Evolutionary conservation across 208 protist species (phyloP).

Genomic region (Leptomonas pyrrhocoris): DNA sequence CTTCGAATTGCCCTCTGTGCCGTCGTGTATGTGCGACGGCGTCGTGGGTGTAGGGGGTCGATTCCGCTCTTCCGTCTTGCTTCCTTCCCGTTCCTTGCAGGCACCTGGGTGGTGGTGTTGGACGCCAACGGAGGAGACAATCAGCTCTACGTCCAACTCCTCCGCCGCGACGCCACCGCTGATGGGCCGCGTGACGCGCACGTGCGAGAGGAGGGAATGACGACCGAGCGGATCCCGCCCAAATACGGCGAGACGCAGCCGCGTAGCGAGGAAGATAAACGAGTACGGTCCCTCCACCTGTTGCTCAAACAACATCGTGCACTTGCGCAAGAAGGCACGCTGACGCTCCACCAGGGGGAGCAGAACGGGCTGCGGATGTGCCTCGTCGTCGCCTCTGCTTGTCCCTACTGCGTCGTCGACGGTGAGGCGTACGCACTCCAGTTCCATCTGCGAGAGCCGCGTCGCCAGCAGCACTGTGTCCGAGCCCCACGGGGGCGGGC

Average conservation of each 20-base stretch:
- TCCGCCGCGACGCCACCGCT: background rate
- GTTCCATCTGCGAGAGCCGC: conserved; percentile 65
- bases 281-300: conserved; percentile 84
- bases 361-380: background rate
- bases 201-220: conserved; percentile 80
- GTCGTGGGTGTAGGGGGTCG: background rate
- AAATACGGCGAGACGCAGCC: conserved; percentile 74
- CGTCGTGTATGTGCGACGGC: background rate
- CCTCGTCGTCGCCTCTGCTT: background rate
- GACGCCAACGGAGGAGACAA: conserved; percentile 74
- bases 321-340: conserved; percentile 53
- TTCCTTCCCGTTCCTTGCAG: background rate
- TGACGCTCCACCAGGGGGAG: conserved; percentile 44
- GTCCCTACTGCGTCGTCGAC: background rate
- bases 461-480: conserved; percentile 74
- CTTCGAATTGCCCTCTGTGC: background rate
- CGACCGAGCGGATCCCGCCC: conserved; percentile 90
- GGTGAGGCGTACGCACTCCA: conserved; percentile 29
- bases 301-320: conserved; percentile 70
- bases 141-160: conserved; percentile 54
- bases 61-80: background rate
- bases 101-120: conserved; percentile 39
- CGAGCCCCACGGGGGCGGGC: conserved; percentile 62
- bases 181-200: conserved; percentile 24
- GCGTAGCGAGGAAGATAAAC: conserved; percentile 78